These are phyloP conservation scores for Xylaria scruposa DNA, from an alignment of 495 filamentous ascomycete species.

Conservation along the genomic window DNA sequence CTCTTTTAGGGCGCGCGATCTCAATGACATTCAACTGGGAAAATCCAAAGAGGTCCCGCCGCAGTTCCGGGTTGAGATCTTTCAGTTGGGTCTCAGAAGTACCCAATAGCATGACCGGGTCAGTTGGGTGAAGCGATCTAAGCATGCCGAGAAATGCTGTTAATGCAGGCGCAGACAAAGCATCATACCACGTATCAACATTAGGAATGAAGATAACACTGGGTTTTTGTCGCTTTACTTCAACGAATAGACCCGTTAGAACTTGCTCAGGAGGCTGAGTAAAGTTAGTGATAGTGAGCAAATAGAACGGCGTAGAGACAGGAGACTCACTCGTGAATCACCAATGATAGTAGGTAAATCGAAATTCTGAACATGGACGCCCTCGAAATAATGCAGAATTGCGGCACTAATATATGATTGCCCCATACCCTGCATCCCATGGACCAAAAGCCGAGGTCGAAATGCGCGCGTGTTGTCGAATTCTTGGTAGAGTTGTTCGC, in stretches of 20 bases:
- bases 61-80: constrained; percentile 59
- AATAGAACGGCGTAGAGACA: constrained; percentile 50
- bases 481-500: constrained; percentile 85
- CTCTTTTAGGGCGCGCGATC: constrained; percentile 67
- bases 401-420: constrained; percentile 91
- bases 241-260: constrained; percentile 85
- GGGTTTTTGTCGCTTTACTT: constrained; percentile 92
- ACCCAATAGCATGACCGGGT: constrained; percentile 85
- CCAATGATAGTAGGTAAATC: constrained; percentile 81
- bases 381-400: constrained; percentile 86
- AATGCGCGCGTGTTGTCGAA: constrained; percentile 91
- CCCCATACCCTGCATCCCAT: constrained; percentile 85
- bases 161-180: constrained; percentile 59
- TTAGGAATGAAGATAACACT: constrained; percentile 95
- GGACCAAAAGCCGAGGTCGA: constrained; percentile 82
- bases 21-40: constrained; percentile 77
- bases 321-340: constrained; percentile 57
- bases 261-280: constrained; percentile 77
- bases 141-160: constrained; percentile 82
- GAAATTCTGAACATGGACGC: constrained; percentile 93
- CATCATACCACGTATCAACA: constrained; percentile 81
- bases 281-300: constrained; percentile 33
- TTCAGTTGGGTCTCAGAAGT: constrained; percentile 71
- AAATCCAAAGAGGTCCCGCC: constrained; percentile 82
- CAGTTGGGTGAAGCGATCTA: constrained; percentile 78